Percentiles rank a stretch among this genome's conserved stretches.
phyloP scores from a whole-genome alignment of 805 yeast species.

The Candida xiaguanensis region DNA sequence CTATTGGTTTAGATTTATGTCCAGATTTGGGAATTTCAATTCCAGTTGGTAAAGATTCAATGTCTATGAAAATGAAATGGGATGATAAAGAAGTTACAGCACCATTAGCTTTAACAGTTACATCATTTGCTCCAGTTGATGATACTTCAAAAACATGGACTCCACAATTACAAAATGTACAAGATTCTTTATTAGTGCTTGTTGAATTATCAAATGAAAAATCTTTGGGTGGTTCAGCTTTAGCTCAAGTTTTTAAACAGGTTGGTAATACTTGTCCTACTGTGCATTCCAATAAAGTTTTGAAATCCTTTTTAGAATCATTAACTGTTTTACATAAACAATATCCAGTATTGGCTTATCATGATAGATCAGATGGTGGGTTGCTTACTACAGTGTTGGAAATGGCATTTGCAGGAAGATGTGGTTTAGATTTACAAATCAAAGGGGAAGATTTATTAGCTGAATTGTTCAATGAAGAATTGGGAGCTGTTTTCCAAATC shows the following conservation, averaged over 20 bases:
- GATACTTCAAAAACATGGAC: slow-evolving; percentile 94
- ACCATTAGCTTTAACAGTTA: slow-evolving; percentile 87
- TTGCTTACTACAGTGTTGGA: slow-evolving; percentile 78
- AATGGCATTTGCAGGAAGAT: slow-evolving; percentile 96
- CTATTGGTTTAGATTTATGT: slow-evolving; percentile 90
- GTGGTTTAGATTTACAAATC: slow-evolving; percentile 64
- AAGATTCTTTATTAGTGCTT: slow-evolving; percentile 62
- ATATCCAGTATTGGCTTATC: slow-evolving; percentile 77
- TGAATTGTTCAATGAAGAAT: slow-evolving; percentile 82
- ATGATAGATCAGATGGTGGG: slow-evolving; percentile 97
- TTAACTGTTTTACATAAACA: slow-evolving; percentile 67
- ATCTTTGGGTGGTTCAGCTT: slow-evolving; percentile 88
- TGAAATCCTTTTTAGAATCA: slow-evolving; percentile 70
- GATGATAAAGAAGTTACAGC: slow-evolving; percentile 86
- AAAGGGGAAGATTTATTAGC: slow-evolving; percentile 43
- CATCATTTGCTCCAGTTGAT: slow-evolving; percentile 86
- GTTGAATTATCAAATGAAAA: slow-evolving; percentile 70
- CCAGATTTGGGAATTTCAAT: slow-evolving; percentile 88
- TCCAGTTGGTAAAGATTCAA: slow-evolving; percentile 98
- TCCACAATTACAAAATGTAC: slow-evolving; percentile 62
- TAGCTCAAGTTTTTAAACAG: slow-evolving; percentile 89
- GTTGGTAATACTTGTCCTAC: slow-evolving; percentile 82
- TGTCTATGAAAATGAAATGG: slow-evolving; percentile 99
- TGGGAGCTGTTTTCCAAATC: slow-evolving; percentile 95
- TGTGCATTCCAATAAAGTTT: slow-evolving; percentile 61